Percentiles rank a stretch among this genome's conserved stretches.
phyloP scores from a whole-genome alignment of 2,329 filamentous ascomycete species.

The Botrytis aclada region DNA sequence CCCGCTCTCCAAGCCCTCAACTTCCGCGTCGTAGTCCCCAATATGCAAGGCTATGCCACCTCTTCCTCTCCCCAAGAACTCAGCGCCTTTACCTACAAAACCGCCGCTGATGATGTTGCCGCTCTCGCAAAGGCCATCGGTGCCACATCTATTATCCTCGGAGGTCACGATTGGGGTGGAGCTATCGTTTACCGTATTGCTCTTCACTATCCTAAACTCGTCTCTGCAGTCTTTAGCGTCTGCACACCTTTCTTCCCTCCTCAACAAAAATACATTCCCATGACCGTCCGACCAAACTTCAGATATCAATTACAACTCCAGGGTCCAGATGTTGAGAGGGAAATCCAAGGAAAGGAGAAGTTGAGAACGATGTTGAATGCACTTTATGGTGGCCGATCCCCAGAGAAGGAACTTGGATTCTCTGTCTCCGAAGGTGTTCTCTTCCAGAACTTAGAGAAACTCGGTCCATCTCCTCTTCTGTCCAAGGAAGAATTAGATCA shows the following conservation, averaged over 20 bases:
- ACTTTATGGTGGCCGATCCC: constrained; percentile 64
- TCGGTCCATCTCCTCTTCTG: constrained; percentile 59
- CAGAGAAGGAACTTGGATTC: constrained; percentile 56
- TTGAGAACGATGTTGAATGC: constrained; percentile 68
- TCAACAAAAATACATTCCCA: constrained; percentile 48
- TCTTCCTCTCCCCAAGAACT: constrained; percentile 66
- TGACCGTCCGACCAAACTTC: constrained; percentile 63
- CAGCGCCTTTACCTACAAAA: constrained; percentile 67
- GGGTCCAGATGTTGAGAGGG: constrained; percentile 61
- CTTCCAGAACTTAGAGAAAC: constrained; percentile 57
- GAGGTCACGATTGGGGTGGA: constrained; percentile 89
- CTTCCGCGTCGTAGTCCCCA: constrained; percentile 76
- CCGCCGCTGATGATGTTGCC: constrained; percentile 70
- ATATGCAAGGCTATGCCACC: constrained; percentile 81
- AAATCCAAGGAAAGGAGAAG: constrained; percentile 55
- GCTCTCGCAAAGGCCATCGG: constrained; percentile 57
- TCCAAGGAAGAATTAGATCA: constrained; percentile 69
- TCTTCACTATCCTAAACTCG: constrained; percentile 68
- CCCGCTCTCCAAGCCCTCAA: constrained; percentile 69
- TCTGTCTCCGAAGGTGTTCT: constrained; percentile 58
- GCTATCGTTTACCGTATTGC: constrained; percentile 71
- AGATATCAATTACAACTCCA: constrained; percentile 80
- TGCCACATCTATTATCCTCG: constrained; percentile 65
- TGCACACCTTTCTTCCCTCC: constrained; percentile 73
- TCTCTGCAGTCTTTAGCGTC: constrained; percentile 73